Evolutionary conservation across 345 rosid genomes (phyloP).

Genomic region (Linum usitatissimum): DNA sequence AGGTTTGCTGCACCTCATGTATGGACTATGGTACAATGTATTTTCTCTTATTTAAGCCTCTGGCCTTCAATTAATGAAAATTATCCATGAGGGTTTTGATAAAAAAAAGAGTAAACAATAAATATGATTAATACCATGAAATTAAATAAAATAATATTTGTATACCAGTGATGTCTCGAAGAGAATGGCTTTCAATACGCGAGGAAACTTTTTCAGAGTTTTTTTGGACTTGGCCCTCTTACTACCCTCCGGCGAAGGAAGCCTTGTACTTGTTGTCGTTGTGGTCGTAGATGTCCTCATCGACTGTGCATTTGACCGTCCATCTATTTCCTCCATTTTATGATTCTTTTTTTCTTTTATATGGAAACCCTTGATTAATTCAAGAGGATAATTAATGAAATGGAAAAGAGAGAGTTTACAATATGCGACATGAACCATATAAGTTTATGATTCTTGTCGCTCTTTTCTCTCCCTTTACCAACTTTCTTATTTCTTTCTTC

Average conservation of each 20-base stretch:
- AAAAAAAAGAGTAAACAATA: too few relatives aligned
- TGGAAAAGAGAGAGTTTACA: not conserved
- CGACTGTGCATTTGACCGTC: not conserved
- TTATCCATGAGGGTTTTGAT: too few relatives aligned
- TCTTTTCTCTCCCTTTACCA: too few relatives aligned
- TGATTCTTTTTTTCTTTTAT: not conserved
- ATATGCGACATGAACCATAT: not conserved
- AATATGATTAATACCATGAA: too few relatives aligned
- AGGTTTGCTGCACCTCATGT: too few relatives aligned
- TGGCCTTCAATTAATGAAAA: too few relatives aligned
- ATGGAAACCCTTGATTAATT: not conserved
- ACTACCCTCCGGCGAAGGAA: not conserved
- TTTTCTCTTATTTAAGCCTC: too few relatives aligned
- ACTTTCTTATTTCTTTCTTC: not conserved
- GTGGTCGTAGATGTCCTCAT: not conserved
- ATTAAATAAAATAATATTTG: not conserved
- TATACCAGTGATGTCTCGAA: slow-evolving; percentile 37
- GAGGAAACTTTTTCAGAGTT: slow-evolving; percentile 14
- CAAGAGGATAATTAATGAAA: not conserved
- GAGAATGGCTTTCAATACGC: slow-evolving; percentile 24
- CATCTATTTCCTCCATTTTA: not conserved
- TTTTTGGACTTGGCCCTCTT: slow-evolving; percentile 8
- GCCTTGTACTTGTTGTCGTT: not conserved
- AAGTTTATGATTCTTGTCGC: not conserved
- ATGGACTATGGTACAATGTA: too few relatives aligned